Percentiles rank a stretch among this genome's conserved stretches.
These are phyloP conservation scores for Stropharia rugosoannulata DNA, from an alignment of 768 basidiomycete genomes.

Conservation along the genomic window DNA sequence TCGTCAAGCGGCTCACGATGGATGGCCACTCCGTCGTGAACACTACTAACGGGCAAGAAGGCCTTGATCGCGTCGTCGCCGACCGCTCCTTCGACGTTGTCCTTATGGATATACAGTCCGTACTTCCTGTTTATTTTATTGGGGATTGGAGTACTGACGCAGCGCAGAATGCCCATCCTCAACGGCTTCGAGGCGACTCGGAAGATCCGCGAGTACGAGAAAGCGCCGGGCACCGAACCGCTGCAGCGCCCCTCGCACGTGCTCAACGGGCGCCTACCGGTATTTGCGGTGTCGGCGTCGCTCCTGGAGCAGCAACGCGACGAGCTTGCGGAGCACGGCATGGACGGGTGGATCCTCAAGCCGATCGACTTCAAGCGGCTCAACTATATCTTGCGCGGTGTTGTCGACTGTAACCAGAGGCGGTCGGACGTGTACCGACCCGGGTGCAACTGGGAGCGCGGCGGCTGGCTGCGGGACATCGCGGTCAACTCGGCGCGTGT, in stretches of 20 bases:
- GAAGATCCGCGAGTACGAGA: constrained; percentile 64
- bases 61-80: constrained; percentile 52
- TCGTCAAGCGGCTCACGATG: constrained; percentile 63
- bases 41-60: constrained; percentile 76
- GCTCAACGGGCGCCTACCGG: constrained; percentile 68
- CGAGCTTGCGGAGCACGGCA: constrained; percentile 51
- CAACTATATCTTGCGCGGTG: constrained; percentile 53
- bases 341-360: constrained; percentile 85
- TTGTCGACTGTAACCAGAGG: constrained; percentile 53
- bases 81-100: constrained; percentile 70
- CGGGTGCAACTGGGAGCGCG: constrained; percentile 59
- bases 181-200: constrained; percentile 71
- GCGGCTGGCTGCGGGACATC: constrained; percentile 51
- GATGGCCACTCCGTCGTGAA: constrained; percentile 67
- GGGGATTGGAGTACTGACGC: not conserved
- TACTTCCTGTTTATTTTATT: constrained; percentile 1
- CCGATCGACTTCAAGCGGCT: constrained; percentile 79
- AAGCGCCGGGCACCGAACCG: not conserved
- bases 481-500: not conserved
- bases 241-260: constrained; percentile 37
- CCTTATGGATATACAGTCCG: constrained; percentile 84
- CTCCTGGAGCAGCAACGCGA: constrained; percentile 55
- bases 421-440: constrained; percentile 47
- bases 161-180: constrained; percentile 72
- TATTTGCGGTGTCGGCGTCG: constrained; percentile 82